Evolutionary conservation across 176 grass and related monocot genomes (phyloP).

Genomic region (Luzula sylvatica): DNA sequence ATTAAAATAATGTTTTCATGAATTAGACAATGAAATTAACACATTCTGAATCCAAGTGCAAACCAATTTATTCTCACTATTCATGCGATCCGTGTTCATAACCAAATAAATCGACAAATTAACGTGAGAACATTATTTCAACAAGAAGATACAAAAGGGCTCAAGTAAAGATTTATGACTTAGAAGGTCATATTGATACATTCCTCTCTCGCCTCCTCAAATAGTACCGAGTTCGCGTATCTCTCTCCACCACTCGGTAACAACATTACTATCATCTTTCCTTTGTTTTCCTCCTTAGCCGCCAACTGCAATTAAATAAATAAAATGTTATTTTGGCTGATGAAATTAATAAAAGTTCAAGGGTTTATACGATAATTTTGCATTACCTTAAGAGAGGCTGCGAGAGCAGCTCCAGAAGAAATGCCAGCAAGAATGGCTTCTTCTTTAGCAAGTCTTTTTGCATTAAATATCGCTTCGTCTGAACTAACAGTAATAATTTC

Average conservation of each 20-base stretch:
- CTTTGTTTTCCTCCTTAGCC: slow-evolving; percentile 50
- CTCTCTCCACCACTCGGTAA: slow-evolving; percentile 64
- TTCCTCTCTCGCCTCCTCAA: slow-evolving; percentile 49
- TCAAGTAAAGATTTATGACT: too few species aligned
- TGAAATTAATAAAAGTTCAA: too few species aligned
- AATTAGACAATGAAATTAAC: too few species aligned
- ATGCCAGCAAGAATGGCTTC: slow-evolving; percentile 66
- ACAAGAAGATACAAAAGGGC: too few species aligned
- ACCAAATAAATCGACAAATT: too few species aligned
- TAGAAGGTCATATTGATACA: slow-evolving; percentile 51
- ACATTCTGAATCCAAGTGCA: too few species aligned
- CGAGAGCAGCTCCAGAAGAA: slow-evolving; percentile 57
- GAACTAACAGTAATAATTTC: slow-evolving; percentile 41
- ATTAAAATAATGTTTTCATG: too few species aligned
- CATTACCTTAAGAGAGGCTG: slow-evolving; percentile 44
- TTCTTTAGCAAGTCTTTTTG: slow-evolving; percentile 51
- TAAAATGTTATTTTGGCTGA: too few species aligned
- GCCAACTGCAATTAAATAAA: slow-evolving; percentile 35
- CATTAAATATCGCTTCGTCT: slow-evolving; percentile 41
- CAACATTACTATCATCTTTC: slow-evolving; percentile 72
- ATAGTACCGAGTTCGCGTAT: slow-evolving; percentile 52
- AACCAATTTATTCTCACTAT: too few species aligned
- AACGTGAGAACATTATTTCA: too few species aligned
- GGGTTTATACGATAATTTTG: too few species aligned
- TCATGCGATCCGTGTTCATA: too few species aligned